Percentiles rank a stretch among this genome's conserved stretches.
These are phyloP conservation scores for Didymosphaeria variabile DNA, from an alignment of 2,329 filamentous ascomycete genomes.

Conservation along the genomic window DNA sequence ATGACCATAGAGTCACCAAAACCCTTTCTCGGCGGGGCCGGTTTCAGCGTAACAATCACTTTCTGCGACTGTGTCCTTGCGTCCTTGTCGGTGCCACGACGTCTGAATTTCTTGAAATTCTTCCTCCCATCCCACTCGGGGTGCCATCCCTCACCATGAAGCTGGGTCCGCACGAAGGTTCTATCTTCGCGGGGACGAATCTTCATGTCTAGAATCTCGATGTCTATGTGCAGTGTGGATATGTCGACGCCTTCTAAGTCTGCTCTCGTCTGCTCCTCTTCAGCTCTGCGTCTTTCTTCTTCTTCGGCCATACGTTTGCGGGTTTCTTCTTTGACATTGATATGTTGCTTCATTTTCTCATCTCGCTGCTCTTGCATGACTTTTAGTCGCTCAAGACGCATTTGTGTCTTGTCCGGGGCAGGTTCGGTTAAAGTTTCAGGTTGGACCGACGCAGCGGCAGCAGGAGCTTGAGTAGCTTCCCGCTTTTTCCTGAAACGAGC, in stretches of 20 bases:
- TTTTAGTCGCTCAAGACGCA: conserved; percentile 53
- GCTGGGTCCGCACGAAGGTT: conserved; percentile 37
- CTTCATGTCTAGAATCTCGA: conserved; percentile 79
- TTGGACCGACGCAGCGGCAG: conserved; percentile 37
- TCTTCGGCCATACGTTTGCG: conserved; percentile 62
- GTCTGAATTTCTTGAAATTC: conserved; percentile 93
- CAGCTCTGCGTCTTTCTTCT: conserved; percentile 62
- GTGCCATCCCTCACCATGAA: conserved; percentile 76
- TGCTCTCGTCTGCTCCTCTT: conserved; percentile 70
- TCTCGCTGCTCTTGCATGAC: conserved; percentile 42
- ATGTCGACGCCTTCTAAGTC: conserved; percentile 73
- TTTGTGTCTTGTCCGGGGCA: conserved; percentile 26
- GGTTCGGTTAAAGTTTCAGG: conserved; percentile 49
- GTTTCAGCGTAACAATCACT: conserved; percentile 75
- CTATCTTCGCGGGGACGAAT: conserved; percentile 57
- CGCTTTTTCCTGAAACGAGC: conserved; percentile 81
- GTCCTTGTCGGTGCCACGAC: conserved; percentile 40
- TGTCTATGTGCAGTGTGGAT: conserved; percentile 75
- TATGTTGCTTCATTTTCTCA: conserved; percentile 62
- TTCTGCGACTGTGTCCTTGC: conserved; percentile 56
- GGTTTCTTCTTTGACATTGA: conserved; percentile 66
- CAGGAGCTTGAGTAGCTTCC: conserved; percentile 34
- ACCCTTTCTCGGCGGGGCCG: conserved; percentile 71
- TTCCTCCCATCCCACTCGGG: conserved; percentile 91
- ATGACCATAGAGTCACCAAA: conserved; percentile 83